phyloP scores from a whole-genome alignment of 2,329 filamentous ascomycete species.

The Exophiala spinifera region DNA sequence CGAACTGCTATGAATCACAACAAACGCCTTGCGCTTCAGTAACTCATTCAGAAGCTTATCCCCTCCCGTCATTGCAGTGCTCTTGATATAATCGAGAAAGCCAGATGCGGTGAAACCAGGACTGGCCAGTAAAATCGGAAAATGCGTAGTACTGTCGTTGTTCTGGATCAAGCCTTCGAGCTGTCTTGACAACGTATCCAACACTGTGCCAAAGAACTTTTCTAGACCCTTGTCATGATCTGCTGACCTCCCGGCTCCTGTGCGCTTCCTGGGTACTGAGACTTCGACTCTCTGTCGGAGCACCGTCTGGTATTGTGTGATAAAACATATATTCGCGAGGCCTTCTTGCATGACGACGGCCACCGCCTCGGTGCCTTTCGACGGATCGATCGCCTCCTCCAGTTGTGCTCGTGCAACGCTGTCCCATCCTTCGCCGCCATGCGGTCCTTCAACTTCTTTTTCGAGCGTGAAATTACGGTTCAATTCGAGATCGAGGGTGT shows the following conservation, averaged over 20 bases:
- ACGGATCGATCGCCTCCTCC: slow-evolving; percentile 72
- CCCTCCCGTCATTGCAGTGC: slow-evolving; percentile 59
- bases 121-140: slow-evolving; percentile 77
- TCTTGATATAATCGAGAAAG: slow-evolving; percentile 72
- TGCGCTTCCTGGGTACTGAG: slow-evolving; percentile 47
- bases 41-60: slow-evolving; percentile 66
- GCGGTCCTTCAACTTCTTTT: slow-evolving; percentile 61
- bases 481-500: slow-evolving; percentile 79
- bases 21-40: slow-evolving; percentile 55
- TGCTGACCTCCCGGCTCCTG: slow-evolving; percentile 38
- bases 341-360: slow-evolving; percentile 90
- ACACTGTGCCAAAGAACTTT: slow-evolving; percentile 73
- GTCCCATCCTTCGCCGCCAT: slow-evolving; percentile 68
- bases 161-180: slow-evolving; percentile 63
- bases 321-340: slow-evolving; percentile 50
- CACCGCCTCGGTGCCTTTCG: slow-evolving; percentile 76
- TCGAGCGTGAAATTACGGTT: slow-evolving; percentile 83
- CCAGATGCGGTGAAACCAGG: slow-evolving; percentile 82
- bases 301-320: slow-evolving; percentile 50
- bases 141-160: slow-evolving; percentile 39
- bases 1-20: slow-evolving; percentile 78
- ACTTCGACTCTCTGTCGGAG: slow-evolving; percentile 49
- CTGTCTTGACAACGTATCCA: slow-evolving; percentile 72
- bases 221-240: slow-evolving; percentile 61
- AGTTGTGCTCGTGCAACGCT: slow-evolving; percentile 78